Conservation (phyloP, 2,329 filamentous ascomycete species). For the Colletotrichum euphorbiae region DNA sequence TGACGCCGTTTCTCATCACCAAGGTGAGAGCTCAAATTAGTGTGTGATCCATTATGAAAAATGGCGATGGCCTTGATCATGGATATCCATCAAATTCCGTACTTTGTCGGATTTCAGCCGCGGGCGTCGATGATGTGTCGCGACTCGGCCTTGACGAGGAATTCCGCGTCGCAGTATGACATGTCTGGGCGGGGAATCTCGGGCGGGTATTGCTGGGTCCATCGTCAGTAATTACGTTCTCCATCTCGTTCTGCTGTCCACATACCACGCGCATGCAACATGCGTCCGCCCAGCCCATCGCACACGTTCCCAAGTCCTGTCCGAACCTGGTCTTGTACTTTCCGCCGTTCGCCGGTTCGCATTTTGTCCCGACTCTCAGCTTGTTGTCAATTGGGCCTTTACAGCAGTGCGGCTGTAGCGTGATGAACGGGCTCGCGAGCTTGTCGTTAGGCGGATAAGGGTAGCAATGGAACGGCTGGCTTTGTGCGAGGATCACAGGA, state of each 20-base stretch:
- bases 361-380: constrained; percentile 26
- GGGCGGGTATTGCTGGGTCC: constrained; percentile 34
- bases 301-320: constrained; percentile 37
- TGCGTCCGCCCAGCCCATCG: constrained; percentile 31
- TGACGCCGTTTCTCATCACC: background rate
- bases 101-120: constrained; percentile 15
- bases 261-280: constrained; percentile 39
- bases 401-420: constrained; percentile 36
- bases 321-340: constrained; percentile 38
- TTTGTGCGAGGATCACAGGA: constrained; percentile 33
- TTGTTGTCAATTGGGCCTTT: constrained; percentile 31
- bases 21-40: background rate
- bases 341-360: constrained; percentile 30
- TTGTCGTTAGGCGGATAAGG: constrained; percentile 29
- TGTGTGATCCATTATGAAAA: background rate
- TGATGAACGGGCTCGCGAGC: constrained; percentile 32
- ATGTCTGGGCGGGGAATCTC: constrained; percentile 30
- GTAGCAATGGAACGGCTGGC: constrained; percentile 38
- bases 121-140: constrained; percentile 25
- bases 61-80: background rate
- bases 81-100: constrained; percentile 7
- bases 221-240: constrained; percentile 2
- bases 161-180: constrained; percentile 36
- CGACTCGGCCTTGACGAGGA: constrained; percentile 32
- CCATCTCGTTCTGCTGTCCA: background rate